Percentiles rank a stretch among this genome's conserved stretches.
phyloP scores from a whole-genome alignment of 2,329 filamentous ascomycete genomes.

The Colletotrichum musicola region DNA sequence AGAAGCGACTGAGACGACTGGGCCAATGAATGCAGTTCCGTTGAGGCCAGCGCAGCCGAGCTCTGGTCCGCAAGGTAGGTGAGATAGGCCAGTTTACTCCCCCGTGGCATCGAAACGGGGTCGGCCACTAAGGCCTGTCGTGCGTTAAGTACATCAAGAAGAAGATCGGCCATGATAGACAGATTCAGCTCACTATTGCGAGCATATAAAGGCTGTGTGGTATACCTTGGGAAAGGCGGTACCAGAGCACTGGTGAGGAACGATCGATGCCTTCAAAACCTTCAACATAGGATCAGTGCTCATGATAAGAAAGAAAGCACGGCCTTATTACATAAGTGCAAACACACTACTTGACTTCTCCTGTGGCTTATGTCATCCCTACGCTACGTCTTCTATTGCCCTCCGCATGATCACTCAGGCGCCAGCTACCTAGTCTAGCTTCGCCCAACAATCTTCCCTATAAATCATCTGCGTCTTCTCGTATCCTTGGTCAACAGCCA shows the following conservation, averaged over 20 bases:
- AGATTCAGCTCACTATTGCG: background rate
- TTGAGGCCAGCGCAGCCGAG: conserved; percentile 77
- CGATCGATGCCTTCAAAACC: too few relatives aligned
- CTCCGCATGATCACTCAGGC: conserved; percentile 8
- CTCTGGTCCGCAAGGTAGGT: conserved; percentile 82
- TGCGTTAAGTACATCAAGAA: conserved; percentile 73
- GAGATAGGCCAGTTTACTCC: conserved; percentile 73
- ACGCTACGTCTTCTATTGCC: conserved; percentile 10
- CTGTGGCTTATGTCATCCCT: background rate
- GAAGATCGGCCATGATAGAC: conserved; percentile 73
- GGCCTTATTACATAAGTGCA: too few relatives aligned
- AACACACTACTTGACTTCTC: too few relatives aligned
- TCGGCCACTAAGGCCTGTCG: conserved; percentile 43
- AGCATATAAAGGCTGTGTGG: background rate
- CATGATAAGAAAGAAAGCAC: too few relatives aligned
- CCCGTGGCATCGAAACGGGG: conserved; percentile 4
- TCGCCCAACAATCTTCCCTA: conserved; percentile 31
- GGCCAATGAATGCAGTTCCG: conserved; percentile 83
- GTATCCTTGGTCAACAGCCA: conserved; percentile 6
- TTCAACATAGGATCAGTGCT: too few relatives aligned
- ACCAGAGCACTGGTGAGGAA: too few relatives aligned
- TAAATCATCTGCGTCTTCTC: conserved; percentile 10
- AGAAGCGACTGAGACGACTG: conserved; percentile 85
- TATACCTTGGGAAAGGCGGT: background rate
- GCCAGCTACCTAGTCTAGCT: conserved; percentile 18